Base-by-base conservation (phyloP, 176 grass and related monocot species). In the Triticum aestivum region DNA sequence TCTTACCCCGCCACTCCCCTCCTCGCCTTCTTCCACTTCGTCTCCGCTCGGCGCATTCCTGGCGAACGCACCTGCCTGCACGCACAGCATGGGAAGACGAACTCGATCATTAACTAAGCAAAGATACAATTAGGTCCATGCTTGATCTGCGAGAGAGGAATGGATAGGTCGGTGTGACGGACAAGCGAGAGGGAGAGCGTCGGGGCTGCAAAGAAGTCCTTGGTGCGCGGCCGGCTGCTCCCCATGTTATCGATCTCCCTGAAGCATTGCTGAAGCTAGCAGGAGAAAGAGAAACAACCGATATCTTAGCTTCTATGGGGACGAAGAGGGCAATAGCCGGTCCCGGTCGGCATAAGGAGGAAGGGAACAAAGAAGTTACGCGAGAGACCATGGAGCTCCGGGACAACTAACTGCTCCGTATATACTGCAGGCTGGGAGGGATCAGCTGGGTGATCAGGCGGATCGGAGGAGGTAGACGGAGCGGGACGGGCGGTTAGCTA, bases 141-240 rank as follows among this genome's bases (percentile, higher is more conserved):
- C 17, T 56, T 17, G 14, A 68, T 68, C 15, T 9, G 30, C 14
- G 65, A 34, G 23, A 64, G 61, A 18, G 39, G 11, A 37, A 4
- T 27, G 20, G 17, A 11, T 20, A 66, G 73, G 64, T 23, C 47
- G 67, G 68, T 34, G 17, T 58, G 83, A 91, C 92, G 90, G 35
- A 98, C 93, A 17, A 98, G 95, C 17, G 95, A 93, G 65, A 98
- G 95, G 70, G 95, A 93, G 80, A 98, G 95, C 49, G 91, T 88
- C 11, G 95, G 95, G 41, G 89, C 87, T 18, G 95, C 82, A 69
- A 98, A 93, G 87, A 93, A 91, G 83, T 98, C 87, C 85, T 90
- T 92, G 39, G 91, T 89, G 24, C 59, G 83, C 14, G 82, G 83
- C 39, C 85, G 63, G 47, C 59, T 80, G 87, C 75, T 66, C 18